A percentile compares a stretch with the other conserved stretches of the same genome.
Conservation (phyloP, 1,284 basidiomycete genomes). For the Irpex lacteus region DNA sequence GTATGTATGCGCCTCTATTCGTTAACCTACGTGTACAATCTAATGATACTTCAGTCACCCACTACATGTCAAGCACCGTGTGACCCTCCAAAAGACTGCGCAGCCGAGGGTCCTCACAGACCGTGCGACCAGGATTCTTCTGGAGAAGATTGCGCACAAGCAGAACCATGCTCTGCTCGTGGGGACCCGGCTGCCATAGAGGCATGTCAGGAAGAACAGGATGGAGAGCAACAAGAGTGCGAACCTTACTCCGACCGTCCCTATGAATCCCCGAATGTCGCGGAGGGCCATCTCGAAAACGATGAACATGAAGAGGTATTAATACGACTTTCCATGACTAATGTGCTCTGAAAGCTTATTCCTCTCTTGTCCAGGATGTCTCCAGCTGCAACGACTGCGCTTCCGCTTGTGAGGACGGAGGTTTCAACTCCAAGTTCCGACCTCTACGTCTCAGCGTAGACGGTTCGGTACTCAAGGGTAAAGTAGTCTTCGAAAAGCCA, state of each 20-base stretch:
- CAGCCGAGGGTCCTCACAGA: no score
- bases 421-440: background rate
- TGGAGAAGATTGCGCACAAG: no score
- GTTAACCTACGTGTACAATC: background rate
- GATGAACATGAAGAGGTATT: background rate
- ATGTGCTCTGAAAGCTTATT: background rate
- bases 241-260: no score
- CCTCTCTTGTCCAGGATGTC: background rate
- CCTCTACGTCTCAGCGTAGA: background rate
- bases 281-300: no score
- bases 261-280: no score
- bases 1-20: background rate
- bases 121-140: no score
- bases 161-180: no score
- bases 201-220: no score
- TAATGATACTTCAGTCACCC: background rate
- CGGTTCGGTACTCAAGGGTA: background rate
- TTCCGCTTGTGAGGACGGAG: background rate
- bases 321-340: background rate
- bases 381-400: background rate
- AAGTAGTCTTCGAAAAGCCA: background rate
- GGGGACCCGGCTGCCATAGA: no score
- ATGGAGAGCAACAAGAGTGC: no score
- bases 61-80: background rate
- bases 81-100: background rate